These are phyloP conservation scores for Phytophthora brassicae DNA, from an alignment of 352 stramenopile species.

Conservation along the genomic window DNA sequence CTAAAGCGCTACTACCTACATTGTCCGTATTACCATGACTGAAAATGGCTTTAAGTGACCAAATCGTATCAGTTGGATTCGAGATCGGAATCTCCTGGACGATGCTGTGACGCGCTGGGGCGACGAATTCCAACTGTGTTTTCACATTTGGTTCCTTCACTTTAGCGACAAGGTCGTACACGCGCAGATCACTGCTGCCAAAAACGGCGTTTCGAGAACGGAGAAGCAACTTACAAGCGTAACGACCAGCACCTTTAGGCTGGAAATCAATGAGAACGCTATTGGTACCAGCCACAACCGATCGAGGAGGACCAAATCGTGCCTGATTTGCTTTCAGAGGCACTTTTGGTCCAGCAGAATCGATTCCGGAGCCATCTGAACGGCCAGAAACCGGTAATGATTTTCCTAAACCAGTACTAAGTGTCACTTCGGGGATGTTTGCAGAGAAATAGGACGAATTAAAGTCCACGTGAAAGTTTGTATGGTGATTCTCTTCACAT, in stretches of 20 bases:
- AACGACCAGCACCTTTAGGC: constrained; percentile 67
- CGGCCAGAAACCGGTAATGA: constrained; percentile 14
- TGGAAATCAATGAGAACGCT: constrained; percentile 73
- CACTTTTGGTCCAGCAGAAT: constrained; percentile 21
- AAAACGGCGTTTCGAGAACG: constrained; percentile 59
- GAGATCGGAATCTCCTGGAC: constrained; percentile 90
- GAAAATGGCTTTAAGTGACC: constrained; percentile 80
- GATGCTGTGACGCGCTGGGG: constrained; percentile 86
- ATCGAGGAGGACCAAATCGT: constrained; percentile 47
- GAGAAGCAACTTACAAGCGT: constrained; percentile 70
- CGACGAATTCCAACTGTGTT: constrained; percentile 87
- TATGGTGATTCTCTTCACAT: constrained; percentile 74
- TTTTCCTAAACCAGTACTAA: constrained; percentile 14
- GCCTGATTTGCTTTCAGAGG: constrained; percentile 49
- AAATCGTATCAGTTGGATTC: constrained; percentile 85
- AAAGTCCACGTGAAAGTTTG: constrained; percentile 69
- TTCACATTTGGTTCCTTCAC: constrained; percentile 87
- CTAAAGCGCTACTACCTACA: constrained; percentile 8
- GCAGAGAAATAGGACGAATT: constrained; percentile 89
- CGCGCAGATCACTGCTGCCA: constrained; percentile 72
- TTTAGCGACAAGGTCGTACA: constrained; percentile 84
- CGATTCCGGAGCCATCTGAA: constrained; percentile 13
- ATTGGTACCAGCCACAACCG: constrained; percentile 40
- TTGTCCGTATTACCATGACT: constrained; percentile 23
- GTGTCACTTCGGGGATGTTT: constrained; percentile 52